Conservation (phyloP, 192 early-diverging fungal species). For the Irineochytrium annulatum region DNA sequence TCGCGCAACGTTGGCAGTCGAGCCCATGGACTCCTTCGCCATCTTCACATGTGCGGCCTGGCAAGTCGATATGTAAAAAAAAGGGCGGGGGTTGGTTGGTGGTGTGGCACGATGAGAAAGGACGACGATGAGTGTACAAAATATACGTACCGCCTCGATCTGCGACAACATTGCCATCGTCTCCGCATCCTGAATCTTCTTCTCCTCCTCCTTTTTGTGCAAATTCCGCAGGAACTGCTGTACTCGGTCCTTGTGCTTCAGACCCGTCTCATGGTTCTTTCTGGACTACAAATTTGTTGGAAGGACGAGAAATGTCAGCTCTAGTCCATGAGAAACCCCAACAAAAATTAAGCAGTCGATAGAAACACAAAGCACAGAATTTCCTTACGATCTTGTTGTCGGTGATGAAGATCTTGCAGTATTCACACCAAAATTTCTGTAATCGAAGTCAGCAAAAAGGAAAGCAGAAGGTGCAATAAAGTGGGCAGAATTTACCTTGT, state of each 20-base stretch:
- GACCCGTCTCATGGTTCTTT: background rate
- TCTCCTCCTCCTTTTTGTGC: background rate
- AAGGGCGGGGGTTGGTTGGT: background rate
- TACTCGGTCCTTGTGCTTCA: background rate
- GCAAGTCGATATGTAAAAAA: too few relatives aligned
- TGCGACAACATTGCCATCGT: background rate
- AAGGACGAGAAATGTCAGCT: too few relatives aligned
- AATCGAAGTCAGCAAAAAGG: too few relatives aligned
- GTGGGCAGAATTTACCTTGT: too few relatives aligned
- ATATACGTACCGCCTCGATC: background rate
- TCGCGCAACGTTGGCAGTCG: too few relatives aligned
- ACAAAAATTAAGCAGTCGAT: too few relatives aligned
- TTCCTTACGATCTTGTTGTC: conserved; percentile 12
- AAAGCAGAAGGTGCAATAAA: too few relatives aligned
- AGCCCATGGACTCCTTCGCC: too few relatives aligned
- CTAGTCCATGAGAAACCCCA: too few relatives aligned
- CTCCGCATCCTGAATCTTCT: background rate
- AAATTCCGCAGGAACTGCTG: background rate
- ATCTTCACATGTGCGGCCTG: too few relatives aligned
- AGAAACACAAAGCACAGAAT: background rate
- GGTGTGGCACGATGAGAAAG: too few relatives aligned
- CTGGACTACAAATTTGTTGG: background rate
- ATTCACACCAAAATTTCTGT: conserved; percentile 9
- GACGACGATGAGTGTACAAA: too few relatives aligned
- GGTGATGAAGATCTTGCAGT: conserved; percentile 11